Conservation (phyloP, 2,329 filamentous ascomycete genomes). For the Pseudogymnoascus sp. region DNA sequence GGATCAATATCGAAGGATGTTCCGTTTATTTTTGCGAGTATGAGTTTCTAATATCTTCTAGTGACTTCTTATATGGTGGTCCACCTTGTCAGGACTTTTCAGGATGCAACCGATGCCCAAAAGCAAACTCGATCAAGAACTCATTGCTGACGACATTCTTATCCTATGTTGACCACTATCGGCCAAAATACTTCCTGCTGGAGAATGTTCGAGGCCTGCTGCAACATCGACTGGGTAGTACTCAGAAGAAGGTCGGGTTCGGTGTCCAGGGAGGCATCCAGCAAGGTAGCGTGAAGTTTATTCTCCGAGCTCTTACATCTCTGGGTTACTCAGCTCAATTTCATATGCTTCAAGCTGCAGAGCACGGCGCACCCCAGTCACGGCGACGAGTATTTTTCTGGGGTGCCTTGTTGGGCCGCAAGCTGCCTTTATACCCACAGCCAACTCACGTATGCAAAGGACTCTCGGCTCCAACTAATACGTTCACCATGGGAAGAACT, state of each 20-base stretch:
- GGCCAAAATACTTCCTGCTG: constrained; percentile 21
- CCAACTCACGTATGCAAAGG: background rate
- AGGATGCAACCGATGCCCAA: constrained; percentile 12
- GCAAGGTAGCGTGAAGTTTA: constrained; percentile 14
- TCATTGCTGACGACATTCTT: constrained; percentile 18
- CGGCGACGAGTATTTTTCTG: constrained; percentile 18
- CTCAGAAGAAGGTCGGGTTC: constrained; percentile 6
- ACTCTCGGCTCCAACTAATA: background rate
- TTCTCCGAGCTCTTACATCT: constrained; percentile 17
- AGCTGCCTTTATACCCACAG: constrained; percentile 18
- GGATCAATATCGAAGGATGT: background rate
- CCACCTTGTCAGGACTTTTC: constrained; percentile 19
- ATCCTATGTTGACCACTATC: constrained; percentile 20
- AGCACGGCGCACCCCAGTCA: constrained; percentile 15
- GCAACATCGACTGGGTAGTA: constrained; percentile 12
- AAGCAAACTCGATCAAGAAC: constrained; percentile 18
- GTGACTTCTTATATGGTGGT: constrained; percentile 16
- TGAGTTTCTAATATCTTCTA: background rate
- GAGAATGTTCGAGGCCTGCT: constrained; percentile 21
- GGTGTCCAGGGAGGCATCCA: constrained; percentile 3
- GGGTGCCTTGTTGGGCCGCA: constrained; percentile 14
- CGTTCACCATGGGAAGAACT: constrained; percentile 11
- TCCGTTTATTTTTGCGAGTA: background rate
- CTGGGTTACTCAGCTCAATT: constrained; percentile 21
- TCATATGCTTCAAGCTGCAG: constrained; percentile 15